Evolutionary conservation across 768 basidiomycete genomes (phyloP).

Genomic region (Boletus sp.): DNA sequence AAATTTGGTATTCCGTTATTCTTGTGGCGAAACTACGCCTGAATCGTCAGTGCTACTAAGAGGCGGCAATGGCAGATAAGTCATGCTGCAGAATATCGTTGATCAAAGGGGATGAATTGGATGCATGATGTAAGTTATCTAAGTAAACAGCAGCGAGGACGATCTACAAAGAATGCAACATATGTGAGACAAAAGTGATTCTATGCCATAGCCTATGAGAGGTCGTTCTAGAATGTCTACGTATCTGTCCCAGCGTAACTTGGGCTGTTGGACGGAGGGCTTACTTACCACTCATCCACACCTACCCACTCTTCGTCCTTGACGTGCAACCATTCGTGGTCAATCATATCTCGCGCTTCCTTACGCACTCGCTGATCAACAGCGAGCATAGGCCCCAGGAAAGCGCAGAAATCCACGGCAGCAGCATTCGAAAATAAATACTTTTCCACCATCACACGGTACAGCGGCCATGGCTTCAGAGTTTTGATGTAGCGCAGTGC

Average conservation of each 20-base stretch:
- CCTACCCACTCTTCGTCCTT: conserved; percentile 31
- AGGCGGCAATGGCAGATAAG: too few species aligned
- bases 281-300: conserved; percentile 32
- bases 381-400: conserved; percentile 74
- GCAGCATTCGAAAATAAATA: conserved; percentile 68
- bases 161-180: conserved; percentile 6
- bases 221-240: conserved; percentile 11
- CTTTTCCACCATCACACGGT: conserved; percentile 86
- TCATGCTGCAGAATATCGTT: too few species aligned
- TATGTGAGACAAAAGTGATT: background rate
- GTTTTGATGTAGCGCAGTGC: conserved; percentile 69
- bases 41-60: too few species aligned
- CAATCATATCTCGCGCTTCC: conserved; percentile 69
- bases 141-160: background rate
- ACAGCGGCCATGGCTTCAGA: conserved; percentile 78
- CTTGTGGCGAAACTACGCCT: too few species aligned
- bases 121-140: background rate
- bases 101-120: conserved; percentile 1
- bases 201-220: conserved; percentile 3
- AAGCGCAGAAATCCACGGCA: conserved; percentile 57
- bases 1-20: too few species aligned
- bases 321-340: conserved; percentile 69
- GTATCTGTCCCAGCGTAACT: conserved; percentile 1
- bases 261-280: background rate
- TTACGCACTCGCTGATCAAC: conserved; percentile 67